Evolutionary conservation across 495 filamentous ascomycete genomes (phyloP), one percentile per base, ranked within the genome.

Genomic region (Aspergillus homomorphus): DNA sequence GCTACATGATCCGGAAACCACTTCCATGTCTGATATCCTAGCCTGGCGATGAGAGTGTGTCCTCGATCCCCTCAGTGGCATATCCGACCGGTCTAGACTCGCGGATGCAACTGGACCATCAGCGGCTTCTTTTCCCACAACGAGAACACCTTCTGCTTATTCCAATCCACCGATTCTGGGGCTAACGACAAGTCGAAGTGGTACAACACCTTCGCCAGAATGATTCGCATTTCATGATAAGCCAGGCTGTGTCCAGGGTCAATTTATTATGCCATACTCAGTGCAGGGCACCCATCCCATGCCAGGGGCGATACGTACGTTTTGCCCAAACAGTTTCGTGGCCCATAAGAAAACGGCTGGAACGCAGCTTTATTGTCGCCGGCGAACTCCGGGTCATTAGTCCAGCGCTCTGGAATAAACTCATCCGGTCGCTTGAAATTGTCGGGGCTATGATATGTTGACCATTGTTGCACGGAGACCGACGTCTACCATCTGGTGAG

Each of bases 371-470:
- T 64, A 22, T 63, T 62, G 46, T 71, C 66, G 12, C 23, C 26
- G 0, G 8, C 54, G 44, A 58, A 73, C 46, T 66, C 65, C 0
- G 59, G n/a, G 9, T 52, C 63, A 30, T 42, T 42, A 26, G 80
- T 70, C 76, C 76, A 82, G 24, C 81, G 75, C 60, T 82, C 75
- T 6, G 77, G 79, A 20, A 73, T 53, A 64, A 74, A 80, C 7
- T 55, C 45, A n/a, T 74, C 60, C 10, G 79, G 65, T 22, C 69
- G 59, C 2, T 46, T 65, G 66, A 75, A 82, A 62, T 80, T 77
- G 16, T 63, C 49, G 4, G 56, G 22, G 0, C 75, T 73, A 57
- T 65, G 70, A 54, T 71, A 71, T 16, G 73, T 59, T 0, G 78
- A 69, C 57, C 70, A 78, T 20, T 72, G 66, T 1, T 77, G 48